phyloP scores from a whole-genome alignment of 2,329 filamentous ascomycete species.

The Beauveria pseudobassiana region DNA sequence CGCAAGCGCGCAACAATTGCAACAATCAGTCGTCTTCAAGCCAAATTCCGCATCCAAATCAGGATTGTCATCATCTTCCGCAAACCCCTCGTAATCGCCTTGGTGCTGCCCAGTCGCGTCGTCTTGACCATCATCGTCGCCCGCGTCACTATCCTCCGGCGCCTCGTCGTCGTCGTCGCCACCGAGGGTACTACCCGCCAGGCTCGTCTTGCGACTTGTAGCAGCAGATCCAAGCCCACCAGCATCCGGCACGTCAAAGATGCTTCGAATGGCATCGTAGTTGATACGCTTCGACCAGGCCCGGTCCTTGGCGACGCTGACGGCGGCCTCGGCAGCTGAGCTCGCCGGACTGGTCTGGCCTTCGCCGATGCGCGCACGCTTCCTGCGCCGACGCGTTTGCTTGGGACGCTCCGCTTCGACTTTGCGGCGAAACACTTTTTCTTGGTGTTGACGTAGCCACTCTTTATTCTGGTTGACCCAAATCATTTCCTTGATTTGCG shows the following conservation, averaged over 20 bases:
- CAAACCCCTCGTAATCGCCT: slow-evolving; percentile 23
- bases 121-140: slow-evolving; percentile 27
- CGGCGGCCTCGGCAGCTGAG: slow-evolving; percentile 61
- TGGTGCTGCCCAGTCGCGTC: slow-evolving; percentile 18
- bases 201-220: slow-evolving; percentile 37
- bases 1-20: too few species aligned
- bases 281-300: slow-evolving; percentile 70
- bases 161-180: slow-evolving; percentile 28
- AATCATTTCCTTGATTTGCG: slow-evolving; percentile 76
- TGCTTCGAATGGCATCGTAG: slow-evolving; percentile 54
- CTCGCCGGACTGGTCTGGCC: slow-evolving; percentile 59
- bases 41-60: slow-evolving; percentile 31
- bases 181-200: slow-evolving; percentile 29
- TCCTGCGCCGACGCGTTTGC: slow-evolving; percentile 47
- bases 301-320: slow-evolving; percentile 59
- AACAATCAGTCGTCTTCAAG: slow-evolving; percentile 18
- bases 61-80: slow-evolving; percentile 31
- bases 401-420: slow-evolving; percentile 50
- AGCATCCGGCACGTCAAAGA: slow-evolving; percentile 43
- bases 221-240: slow-evolving; percentile 42
- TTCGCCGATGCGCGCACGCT: slow-evolving; percentile 53
- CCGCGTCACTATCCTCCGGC: slow-evolving; percentile 28
- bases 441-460: slow-evolving; percentile 80
- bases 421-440: slow-evolving; percentile 71
- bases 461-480: slow-evolving; percentile 96